Evolutionary conservation across 352 stramenopile genomes (phyloP).

Genomic region (Phytopythium cucurbitacearum): DNA sequence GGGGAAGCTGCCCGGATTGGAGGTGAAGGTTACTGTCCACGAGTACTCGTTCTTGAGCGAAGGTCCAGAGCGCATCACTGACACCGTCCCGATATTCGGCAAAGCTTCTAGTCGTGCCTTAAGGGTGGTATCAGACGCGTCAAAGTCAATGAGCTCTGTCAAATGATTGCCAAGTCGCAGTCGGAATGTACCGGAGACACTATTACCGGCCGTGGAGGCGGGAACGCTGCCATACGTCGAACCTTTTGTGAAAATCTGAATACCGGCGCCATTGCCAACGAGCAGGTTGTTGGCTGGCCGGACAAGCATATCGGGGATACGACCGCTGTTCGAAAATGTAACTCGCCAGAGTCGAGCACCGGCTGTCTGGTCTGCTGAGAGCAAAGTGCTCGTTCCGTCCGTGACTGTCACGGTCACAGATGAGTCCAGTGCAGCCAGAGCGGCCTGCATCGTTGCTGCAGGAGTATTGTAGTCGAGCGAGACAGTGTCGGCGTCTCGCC

Average conservation of each 20-base stretch:
- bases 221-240: conserved; percentile 24
- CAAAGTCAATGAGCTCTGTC: conserved; percentile 88
- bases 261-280: conserved; percentile 80
- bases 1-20: conserved; percentile 92
- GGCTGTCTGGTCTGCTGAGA: conserved; percentile 18
- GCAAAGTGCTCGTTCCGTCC: conserved; percentile 50
- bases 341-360: conserved; percentile 84
- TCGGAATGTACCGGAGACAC: conserved; percentile 85
- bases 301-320: conserved; percentile 86
- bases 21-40: conserved; percentile 93
- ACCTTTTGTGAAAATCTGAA: conserved; percentile 78
- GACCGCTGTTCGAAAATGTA: conserved; percentile 88
- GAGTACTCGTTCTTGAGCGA: conserved; percentile 88
- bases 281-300: conserved; percentile 74
- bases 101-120: conserved; percentile 90
- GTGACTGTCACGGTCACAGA: conserved; percentile 71
- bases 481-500: conserved; percentile 72
- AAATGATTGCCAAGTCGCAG: conserved; percentile 86
- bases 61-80: conserved; percentile 78
- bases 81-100: conserved; percentile 90
- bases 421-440: conserved; percentile 77
- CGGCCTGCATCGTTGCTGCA: conserved; percentile 49
- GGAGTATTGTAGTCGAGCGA: conserved; percentile 53
- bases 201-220: conserved; percentile 81
- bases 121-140: conserved; percentile 90